These are phyloP conservation scores for Trichoderma brevicompactum DNA, from an alignment of 2,329 filamentous ascomycete species.

Conservation along the genomic window DNA sequence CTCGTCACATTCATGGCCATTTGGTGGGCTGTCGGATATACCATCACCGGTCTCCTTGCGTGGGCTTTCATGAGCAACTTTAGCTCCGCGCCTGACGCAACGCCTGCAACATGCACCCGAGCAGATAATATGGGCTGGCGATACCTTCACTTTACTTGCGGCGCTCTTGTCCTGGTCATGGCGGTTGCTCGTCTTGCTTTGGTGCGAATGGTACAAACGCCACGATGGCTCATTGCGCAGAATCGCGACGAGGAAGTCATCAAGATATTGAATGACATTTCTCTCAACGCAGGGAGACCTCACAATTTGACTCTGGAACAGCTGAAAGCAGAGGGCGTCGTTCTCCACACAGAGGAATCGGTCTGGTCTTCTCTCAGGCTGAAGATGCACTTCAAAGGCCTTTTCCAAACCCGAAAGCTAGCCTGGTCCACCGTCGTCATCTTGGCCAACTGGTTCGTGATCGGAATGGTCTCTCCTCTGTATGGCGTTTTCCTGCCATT, in stretches of 20 bases:
- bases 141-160: conserved; percentile 28
- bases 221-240: conserved; percentile 29
- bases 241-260: conserved; percentile 29
- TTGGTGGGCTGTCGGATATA: conserved; percentile 30
- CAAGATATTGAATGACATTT: conserved; percentile 27
- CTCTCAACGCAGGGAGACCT: conserved; percentile 1
- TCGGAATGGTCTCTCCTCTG: conserved; percentile 29
- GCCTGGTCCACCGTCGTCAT: conserved; percentile 28
- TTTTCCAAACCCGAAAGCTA: conserved; percentile 27
- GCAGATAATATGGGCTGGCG: conserved; percentile 30
- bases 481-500: conserved; percentile 28
- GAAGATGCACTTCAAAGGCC: conserved; percentile 30
- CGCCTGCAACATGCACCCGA: conserved; percentile 20
- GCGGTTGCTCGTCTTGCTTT: conserved; percentile 25
- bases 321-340: conserved; percentile 24
- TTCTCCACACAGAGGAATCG: conserved; percentile 29
- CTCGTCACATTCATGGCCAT: conserved; percentile 30
- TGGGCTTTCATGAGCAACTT: conserved; percentile 30
- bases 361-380: conserved; percentile 27
- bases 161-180: conserved; percentile 25
- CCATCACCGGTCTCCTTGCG: conserved; percentile 26
- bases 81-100: conserved; percentile 26
- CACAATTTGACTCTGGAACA: conserved; percentile 28
- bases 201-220: conserved; percentile 29
- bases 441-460: conserved; percentile 29